These are phyloP conservation scores for Trichoderma sp. DNA, from an alignment of 2,329 filamentous ascomycete genomes.

Conservation along the genomic window DNA sequence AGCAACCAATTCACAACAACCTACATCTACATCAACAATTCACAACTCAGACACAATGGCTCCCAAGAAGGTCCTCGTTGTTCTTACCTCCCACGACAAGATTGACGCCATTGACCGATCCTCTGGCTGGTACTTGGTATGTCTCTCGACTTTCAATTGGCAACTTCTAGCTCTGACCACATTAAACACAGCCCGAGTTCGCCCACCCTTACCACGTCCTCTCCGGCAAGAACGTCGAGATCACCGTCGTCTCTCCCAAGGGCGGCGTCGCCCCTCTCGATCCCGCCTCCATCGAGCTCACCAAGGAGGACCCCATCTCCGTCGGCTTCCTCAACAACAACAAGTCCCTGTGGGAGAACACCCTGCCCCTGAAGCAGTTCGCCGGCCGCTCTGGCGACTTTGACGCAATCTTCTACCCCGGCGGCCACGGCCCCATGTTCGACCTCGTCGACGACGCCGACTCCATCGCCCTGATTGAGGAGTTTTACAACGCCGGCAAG, in stretches of 20 bases:
- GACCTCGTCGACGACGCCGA: slow-evolving; percentile 57
- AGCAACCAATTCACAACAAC: neutral
- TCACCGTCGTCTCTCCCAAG: slow-evolving; percentile 59
- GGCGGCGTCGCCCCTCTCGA: slow-evolving; percentile 63
- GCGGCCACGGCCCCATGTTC: slow-evolving; percentile 64
- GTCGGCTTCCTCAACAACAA: slow-evolving; percentile 55
- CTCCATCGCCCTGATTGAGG: slow-evolving; percentile 58
- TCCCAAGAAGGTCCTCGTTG: slow-evolving; percentile 62
- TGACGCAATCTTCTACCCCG: slow-evolving; percentile 59
- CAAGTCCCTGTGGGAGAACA: slow-evolving; percentile 61
- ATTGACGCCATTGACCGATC: slow-evolving; percentile 48
- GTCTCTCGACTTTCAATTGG: slow-evolving; percentile 18
- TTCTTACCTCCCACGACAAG: slow-evolving; percentile 62
- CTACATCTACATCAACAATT: neutral
- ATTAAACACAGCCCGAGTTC: slow-evolving; percentile 51
- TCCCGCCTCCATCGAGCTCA: slow-evolving; percentile 53
- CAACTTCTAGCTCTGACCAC: neutral
- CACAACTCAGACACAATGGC: neutral
- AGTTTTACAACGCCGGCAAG: slow-evolving; percentile 61
- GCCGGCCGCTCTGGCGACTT: slow-evolving; percentile 57
- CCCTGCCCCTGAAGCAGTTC: slow-evolving; percentile 55
- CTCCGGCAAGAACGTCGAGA: slow-evolving; percentile 45
- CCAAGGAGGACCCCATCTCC: slow-evolving; percentile 51
- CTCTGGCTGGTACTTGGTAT: slow-evolving; percentile 70
- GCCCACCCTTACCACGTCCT: slow-evolving; percentile 63